Base-by-base conservation (phyloP, 805 yeast species). In the Saccharomycopsis microspora region DNA sequence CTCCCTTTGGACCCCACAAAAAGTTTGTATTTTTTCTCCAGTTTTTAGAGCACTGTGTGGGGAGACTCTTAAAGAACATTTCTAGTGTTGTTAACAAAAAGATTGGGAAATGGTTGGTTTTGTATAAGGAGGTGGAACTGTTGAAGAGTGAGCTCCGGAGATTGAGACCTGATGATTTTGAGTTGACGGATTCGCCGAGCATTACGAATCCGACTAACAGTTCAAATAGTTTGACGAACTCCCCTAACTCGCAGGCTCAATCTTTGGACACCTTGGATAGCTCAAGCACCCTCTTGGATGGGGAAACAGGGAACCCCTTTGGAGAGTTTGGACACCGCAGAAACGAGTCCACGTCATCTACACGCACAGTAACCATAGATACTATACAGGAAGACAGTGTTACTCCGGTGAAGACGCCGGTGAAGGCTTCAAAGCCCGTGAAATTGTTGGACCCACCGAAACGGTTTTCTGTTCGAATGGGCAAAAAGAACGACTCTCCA, bases 71-170 rank as follows among this genome's bases (percentile, higher is more conserved):
- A 5, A 46, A 48, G 5, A 59, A 61, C 27, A 60, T 69, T 5
- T 61, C 63, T 19, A 53, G 52, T n/a, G 52, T 72, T 41, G 47
- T 70, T 5, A 55, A 55, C 19, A 56, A 47, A 4, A 67, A 67
- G 47, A 60, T 74, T 3, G 58, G 60, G 32, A 60, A 56, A 39
- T 74, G 79, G 79, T 68, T 76, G 71, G 65, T 60, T 41, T 45
- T 63, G 5, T 69, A 67, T 46, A 70, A 70, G 5, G 75, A 71
- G 36, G 43, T 71, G 7, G 57, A 60, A 11, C 42, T 66, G 29
- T 62, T 66, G 41, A 64, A 64, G 47, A 57, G 55, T 34, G 64
- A 62, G 45, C 57, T 61, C 37, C 62, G 57, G 43, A 56, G 51
- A 45, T 54, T 57, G 9, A 31, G 42, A 39, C 48, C 48, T 11